Evolutionary conservation across 2,329 filamentous ascomycete species (phyloP), one percentile per base, ranked within the genome.

Genomic region (Microdochium nivale): DNA sequence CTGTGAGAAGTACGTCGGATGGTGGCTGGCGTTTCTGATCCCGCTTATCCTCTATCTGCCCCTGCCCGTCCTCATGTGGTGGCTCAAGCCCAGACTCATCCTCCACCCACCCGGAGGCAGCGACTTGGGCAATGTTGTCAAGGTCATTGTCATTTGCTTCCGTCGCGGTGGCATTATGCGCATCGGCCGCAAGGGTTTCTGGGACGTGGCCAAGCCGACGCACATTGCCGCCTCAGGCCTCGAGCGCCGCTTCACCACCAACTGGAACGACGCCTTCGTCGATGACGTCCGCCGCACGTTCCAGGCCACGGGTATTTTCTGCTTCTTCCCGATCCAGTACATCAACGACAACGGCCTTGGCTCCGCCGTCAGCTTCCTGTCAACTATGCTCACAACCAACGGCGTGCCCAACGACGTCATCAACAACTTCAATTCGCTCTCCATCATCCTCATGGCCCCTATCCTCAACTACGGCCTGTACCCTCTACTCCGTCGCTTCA

Each of bases 191-290:
- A 49, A 60, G 25, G 73, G 72, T 24, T 84, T 83, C 65, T 81
- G 78, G 78, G 73, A 81, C 40, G 62, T 68, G 19, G 75, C 74
- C 52, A 80, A 79, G 69, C 79, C 79, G 14, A 77, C 71, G 59
- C 65, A 69, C 35, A 70, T 79, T 25, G 65, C 65, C n/a, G 69
- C 71, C 19, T 65, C 61, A 25, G 33, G 33, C 33, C 33, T 37
- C 33, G 65, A 67, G 51, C 75, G 58, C 55, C 59, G 57, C 2
- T 61, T 61, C 51, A 52, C 53, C 2, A 74, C 58, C 75, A 72
- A 1, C 1, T 82, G 78, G 72, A 81, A 84, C 50, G 81, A 85
- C 55, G 71, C 72, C 13, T 85, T 81, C 76, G 80, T 85, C 51
- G 77, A 80, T 64, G 78, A 83, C 59, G 77, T 83, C 40, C 70